These are phyloP conservation scores for Chloromonas sp. DNA, from an alignment of 163 green algal genomes.

Conservation along the genomic window DNA sequence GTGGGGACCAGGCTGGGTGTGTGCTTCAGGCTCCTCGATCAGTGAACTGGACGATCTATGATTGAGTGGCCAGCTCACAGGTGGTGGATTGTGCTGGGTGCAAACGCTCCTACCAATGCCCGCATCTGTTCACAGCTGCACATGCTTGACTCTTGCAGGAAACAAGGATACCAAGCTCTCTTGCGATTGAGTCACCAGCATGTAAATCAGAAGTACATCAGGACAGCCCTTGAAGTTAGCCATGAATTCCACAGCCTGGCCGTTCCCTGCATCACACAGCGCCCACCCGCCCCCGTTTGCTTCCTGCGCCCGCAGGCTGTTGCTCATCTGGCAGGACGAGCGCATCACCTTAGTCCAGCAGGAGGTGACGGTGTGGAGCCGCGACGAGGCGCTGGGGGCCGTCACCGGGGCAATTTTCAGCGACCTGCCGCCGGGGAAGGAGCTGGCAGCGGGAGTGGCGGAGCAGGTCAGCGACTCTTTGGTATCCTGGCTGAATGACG, in stretches of 20 bases:
- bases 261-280: not conserved
- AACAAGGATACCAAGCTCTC: not conserved
- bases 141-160: not conserved
- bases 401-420: slow-evolving; percentile 53
- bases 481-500: no score
- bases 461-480: not conserved
- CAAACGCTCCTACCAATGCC: not conserved
- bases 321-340: slow-evolving; percentile 56
- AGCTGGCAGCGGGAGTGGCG: slow-evolving; percentile 20
- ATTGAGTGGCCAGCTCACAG: not conserved
- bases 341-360: slow-evolving; percentile 53
- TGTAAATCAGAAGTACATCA: not conserved
- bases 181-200: not conserved
- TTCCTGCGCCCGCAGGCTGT: slow-evolving; percentile 28
- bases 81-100: not conserved
- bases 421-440: slow-evolving; percentile 58
- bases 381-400: slow-evolving; percentile 69
- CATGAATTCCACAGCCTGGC: not conserved
- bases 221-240: not conserved
- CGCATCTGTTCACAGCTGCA: not conserved
- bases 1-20: slow-evolving; percentile 1
- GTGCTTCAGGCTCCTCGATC: no score
- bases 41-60: not conserved
- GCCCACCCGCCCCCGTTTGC: not conserved
- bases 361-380: slow-evolving; percentile 53